Conservation (phyloP, 768 basidiomycete species). For the Cystobasidium tubakii region DNA sequence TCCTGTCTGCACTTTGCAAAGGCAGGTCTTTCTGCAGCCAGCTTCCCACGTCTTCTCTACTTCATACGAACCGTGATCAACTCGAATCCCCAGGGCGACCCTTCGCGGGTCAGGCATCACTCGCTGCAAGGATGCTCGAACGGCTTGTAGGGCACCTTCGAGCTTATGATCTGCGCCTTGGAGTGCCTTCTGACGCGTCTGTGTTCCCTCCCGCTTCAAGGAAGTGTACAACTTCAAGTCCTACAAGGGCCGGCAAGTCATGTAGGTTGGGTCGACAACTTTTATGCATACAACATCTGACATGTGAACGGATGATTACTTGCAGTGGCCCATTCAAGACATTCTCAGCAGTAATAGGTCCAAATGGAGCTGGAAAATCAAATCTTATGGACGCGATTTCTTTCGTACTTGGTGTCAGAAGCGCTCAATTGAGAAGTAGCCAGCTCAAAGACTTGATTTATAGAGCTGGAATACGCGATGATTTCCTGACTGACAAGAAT, state of each 20-base stretch:
- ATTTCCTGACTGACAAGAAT: constrained; percentile 51
- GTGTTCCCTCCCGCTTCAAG: background rate
- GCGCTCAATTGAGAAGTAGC: constrained; percentile 81
- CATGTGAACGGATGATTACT: background rate
- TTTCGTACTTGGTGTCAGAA: constrained; percentile 94
- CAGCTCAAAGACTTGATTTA: constrained; percentile 94
- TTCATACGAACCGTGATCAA: background rate
- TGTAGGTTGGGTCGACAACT: constrained; percentile 32
- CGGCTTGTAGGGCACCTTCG: constrained; percentile 13
- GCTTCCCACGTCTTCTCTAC: background rate
- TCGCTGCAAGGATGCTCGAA: constrained; percentile 18
- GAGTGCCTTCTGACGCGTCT: background rate
- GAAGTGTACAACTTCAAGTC: constrained; percentile 83
- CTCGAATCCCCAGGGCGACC: background rate
- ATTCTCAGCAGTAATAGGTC: constrained; percentile 94
- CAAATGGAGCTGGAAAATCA: constrained; percentile 97
- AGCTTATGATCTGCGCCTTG: background rate
- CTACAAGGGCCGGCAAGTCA: constrained; percentile 59
- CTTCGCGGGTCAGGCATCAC: background rate
- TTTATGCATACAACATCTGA: background rate
- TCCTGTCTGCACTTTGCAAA: background rate
- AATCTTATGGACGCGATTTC: constrained; percentile 99
- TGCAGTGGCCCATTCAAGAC: constrained; percentile 80
- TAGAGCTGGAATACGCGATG: constrained; percentile 62
- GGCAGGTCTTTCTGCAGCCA: background rate